These are phyloP conservation scores for Globisporangium carolinianum DNA, from an alignment of 352 stramenopile species.

Conservation along the genomic window DNA sequence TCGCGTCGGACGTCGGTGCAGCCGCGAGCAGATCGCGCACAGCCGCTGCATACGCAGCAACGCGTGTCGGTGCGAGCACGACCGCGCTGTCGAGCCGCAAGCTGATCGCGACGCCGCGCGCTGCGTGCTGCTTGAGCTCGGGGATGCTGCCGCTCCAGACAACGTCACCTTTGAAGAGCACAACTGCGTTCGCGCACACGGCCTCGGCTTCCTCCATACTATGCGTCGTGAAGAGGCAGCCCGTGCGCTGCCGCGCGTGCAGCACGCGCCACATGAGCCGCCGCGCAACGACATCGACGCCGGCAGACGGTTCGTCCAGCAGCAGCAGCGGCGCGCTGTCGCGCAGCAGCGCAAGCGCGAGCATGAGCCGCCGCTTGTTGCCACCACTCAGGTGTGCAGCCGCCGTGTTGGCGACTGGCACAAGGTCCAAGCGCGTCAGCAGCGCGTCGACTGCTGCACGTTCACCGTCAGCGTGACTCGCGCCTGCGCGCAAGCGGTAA, in stretches of 20 bases:
- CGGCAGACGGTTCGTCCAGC: constrained; percentile 94
- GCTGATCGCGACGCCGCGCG: constrained; percentile 91
- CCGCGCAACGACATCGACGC: constrained; percentile 91
- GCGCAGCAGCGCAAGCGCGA: constrained; percentile 90
- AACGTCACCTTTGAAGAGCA: constrained; percentile 82
- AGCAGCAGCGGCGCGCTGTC: constrained; percentile 91
- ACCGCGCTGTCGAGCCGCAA: constrained; percentile 37
- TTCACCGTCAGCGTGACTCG: constrained; percentile 2
- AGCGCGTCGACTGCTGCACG: constrained; percentile 11
- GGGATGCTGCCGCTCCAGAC: constrained; percentile 83
- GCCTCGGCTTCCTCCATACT: constrained; percentile 90
- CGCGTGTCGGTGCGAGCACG: too few species aligned
- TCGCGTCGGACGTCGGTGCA: constrained; percentile 27
- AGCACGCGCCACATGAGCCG: constrained; percentile 93
- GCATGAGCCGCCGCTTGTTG: constrained; percentile 95
- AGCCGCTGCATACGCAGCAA: constrained; percentile 4
- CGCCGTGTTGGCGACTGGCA: constrained; percentile 31
- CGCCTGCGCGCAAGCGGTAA: constrained; percentile 84
- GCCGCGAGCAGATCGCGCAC: constrained; percentile 26
- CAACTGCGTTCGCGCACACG: constrained; percentile 78
- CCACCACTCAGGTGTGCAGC: constrained; percentile 49
- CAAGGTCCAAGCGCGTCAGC: constrained; percentile 51
- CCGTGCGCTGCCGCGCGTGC: constrained; percentile 44
- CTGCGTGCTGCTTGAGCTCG: constrained; percentile 95
- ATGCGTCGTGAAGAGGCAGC: constrained; percentile 89